Percentiles rank a stretch among this genome's conserved stretches.
Conservation (phyloP, 2,329 filamentous ascomycete species). For the Neonectria neomacrospora region DNA sequence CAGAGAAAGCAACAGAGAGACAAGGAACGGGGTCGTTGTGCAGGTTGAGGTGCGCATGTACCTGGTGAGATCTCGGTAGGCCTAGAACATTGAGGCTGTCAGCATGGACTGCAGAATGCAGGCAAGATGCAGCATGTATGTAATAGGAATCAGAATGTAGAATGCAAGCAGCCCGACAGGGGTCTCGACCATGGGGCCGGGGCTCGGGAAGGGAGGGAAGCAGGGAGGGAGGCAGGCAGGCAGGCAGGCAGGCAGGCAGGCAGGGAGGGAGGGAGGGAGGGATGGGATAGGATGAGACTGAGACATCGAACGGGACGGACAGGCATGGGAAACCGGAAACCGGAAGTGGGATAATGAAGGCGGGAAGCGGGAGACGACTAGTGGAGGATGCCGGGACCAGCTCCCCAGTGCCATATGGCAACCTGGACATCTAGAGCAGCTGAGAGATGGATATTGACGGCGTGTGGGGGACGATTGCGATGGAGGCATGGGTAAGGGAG, state of each 20-base stretch:
- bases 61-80: slow-evolving; percentile 52
- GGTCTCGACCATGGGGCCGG: slow-evolving; percentile 40
- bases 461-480: too few species aligned
- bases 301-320: background rate
- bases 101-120: slow-evolving; percentile 29
- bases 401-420: background rate
- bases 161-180: slow-evolving; percentile 34
- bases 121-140: slow-evolving; percentile 29
- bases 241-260: too few species aligned
- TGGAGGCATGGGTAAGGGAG: background rate
- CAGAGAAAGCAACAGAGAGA: background rate
- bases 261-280: slow-evolving; percentile 16
- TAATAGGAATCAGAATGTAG: slow-evolving; percentile 19
- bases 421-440: background rate
- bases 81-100: slow-evolving; percentile 47
- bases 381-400: background rate
- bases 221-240: too few species aligned
- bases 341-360: background rate
- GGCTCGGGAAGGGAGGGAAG: slow-evolving; percentile 23
- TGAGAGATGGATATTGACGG: slow-evolving; percentile 1
- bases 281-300: background rate
- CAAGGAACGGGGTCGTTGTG: slow-evolving; percentile 6
- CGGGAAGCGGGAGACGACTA: background rate
- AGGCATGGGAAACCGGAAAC: background rate
- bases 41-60: slow-evolving; percentile 36